phyloP scores from a whole-genome alignment of 768 basidiomycete genomes.

The Phaffia tasmanica region DNA sequence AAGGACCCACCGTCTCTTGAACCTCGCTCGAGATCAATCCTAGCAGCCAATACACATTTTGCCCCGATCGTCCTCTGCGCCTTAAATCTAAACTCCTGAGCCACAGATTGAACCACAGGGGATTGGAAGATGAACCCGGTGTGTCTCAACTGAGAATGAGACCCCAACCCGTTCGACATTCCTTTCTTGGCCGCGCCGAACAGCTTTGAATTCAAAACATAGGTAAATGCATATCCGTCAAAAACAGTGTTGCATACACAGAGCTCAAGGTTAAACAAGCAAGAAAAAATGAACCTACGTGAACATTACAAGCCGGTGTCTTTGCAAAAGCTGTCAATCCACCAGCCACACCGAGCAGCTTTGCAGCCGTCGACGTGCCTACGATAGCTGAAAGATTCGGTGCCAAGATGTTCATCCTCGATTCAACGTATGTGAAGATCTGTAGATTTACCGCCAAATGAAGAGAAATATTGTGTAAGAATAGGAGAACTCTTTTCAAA shows the following conservation, averaged over 20 bases:
- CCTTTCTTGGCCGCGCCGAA: conserved; percentile 89
- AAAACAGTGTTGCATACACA: background rate
- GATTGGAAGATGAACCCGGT: conserved; percentile 96
- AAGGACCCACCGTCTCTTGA: conserved; percentile 57
- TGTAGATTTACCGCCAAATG: conserved; percentile 35
- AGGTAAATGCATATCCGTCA: background rate
- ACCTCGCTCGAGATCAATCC: conserved; percentile 85
- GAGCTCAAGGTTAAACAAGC: too few relatives aligned
- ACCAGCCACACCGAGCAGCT: conserved; percentile 92
- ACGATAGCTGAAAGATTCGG: conserved; percentile 98
- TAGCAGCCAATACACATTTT: conserved; percentile 75
- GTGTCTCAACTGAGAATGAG: conserved; percentile 73
- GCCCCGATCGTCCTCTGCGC: conserved; percentile 88
- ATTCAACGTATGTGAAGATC: conserved; percentile 99
- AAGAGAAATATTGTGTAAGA: background rate
- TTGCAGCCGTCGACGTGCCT: conserved; percentile 96
- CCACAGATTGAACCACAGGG: conserved; percentile 71
- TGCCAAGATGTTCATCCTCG: conserved; percentile 94
- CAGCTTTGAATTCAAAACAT: conserved; percentile 50
- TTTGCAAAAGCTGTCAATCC: conserved; percentile 80
- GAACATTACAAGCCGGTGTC: conserved; percentile 91
- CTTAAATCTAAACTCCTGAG: conserved; percentile 79
- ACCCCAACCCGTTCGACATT: conserved; percentile 73
- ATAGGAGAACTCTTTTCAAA: background rate
- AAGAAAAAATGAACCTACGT: conserved; percentile 47